A percentile compares a stretch with the other conserved stretches of the same genome.
Evolutionary conservation across 2,329 filamentous ascomycete genomes (phyloP).

Genomic region (Trichophyton mentagrophytes): DNA sequence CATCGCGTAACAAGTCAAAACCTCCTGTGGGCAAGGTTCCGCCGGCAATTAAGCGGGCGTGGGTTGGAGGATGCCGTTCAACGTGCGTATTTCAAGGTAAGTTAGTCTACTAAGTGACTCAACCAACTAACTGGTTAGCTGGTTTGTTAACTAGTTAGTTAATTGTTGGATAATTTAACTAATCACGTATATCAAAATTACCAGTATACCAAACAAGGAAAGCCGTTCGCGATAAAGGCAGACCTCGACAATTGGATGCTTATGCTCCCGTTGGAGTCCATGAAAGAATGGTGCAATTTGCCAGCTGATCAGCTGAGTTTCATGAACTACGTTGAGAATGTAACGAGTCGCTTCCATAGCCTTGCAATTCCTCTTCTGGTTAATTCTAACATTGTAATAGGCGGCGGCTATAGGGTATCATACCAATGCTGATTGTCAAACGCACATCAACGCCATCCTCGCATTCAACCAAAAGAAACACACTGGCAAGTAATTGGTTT

Average conservation of each 20-base stretch:
- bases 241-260: background rate
- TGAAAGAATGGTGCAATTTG: slow-evolving; percentile 2
- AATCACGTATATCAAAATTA: background rate
- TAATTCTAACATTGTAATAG: background rate
- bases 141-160: no score
- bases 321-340: background rate
- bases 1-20: background rate
- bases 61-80: background rate
- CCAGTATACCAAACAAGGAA: background rate
- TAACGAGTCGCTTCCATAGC: background rate
- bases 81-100: background rate
- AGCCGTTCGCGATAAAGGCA: background rate
- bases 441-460: background rate
- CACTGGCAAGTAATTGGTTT: background rate
- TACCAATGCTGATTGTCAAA: background rate
- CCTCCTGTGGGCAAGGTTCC: background rate
- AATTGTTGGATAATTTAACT: background rate
- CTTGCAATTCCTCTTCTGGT: background rate
- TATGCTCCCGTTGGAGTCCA: background rate
- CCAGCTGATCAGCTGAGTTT: background rate
- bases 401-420: background rate
- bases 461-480: background rate
- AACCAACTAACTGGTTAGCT: background rate
- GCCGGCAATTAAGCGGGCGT: background rate
- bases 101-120: background rate